Base-by-base conservation (phyloP, 2,329 filamentous ascomycete genomes). In the Hypoxylon sp. region DNA sequence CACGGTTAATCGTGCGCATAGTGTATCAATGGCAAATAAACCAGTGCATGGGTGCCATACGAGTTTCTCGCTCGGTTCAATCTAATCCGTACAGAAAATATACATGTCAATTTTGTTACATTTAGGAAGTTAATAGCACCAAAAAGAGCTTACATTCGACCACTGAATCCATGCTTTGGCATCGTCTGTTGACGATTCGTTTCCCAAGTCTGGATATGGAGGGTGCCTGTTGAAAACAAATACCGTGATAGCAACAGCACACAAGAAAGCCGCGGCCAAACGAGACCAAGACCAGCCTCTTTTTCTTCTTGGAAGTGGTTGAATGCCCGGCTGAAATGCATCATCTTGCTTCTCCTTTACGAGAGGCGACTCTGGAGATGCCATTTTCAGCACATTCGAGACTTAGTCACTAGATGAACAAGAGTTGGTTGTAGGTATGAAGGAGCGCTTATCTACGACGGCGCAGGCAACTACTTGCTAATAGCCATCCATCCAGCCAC, bases 1-100 rank as follows among this genome's bases (percentile, higher is more conserved):
- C 3, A 78, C 72, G 5, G 74, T 76, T 7, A 78, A 67, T 15
- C 75, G 69, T 31, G 76, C 72, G 60, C 75, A 78, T 49, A 67
- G 63, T 44, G 72, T 68, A 19, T 51, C 55, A 2, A 45, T 43
- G 42, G 61, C 62, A 32, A 52, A 63, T 8, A 59, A 49, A 1
- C 55, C 53, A 54, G 70, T 71, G 60, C 76, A 79, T 36, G 71
- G 69, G 37, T 74, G 69, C 74, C 75, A 79, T 53, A 63, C 57
- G 3, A 79, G 69, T 42, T 75, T 71, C 55, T 73, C 64, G 53
- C 70, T 76, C n/a, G 76, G 73, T 5, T 62, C 62, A 42, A 79
- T 77, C 72, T 76, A 54, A 36, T 32, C n/a, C 17, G 20, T 15
- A 4, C 11, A 9, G 16, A 9, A 42, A 2, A 41, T 26, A 17